phyloP scores from a whole-genome alignment of 305 asterid species.

The Fraxinus angustifolia region DNA sequence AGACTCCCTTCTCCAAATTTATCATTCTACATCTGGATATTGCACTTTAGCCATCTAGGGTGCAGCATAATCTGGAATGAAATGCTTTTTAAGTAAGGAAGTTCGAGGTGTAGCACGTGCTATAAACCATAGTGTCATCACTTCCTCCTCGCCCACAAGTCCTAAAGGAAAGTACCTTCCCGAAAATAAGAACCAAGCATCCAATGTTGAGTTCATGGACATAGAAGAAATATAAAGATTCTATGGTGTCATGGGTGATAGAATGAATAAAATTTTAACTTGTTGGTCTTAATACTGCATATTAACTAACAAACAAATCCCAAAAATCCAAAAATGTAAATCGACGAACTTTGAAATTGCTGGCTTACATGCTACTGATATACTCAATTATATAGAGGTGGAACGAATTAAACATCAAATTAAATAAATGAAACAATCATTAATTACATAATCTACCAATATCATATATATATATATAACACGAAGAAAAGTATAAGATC shows the following conservation, averaged over 20 bases:
- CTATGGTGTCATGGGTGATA: background rate
- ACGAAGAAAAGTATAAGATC: background rate
- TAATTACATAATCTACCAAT: background rate
- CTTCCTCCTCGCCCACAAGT: background rate
- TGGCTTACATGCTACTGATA: background rate
- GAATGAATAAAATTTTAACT: background rate
- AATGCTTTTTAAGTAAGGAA: background rate
- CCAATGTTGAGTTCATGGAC: background rate
- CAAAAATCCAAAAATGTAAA: background rate
- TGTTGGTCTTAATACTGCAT: background rate
- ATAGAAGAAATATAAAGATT: background rate
- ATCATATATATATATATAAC: background rate
- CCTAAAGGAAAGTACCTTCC: background rate
- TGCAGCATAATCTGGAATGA: background rate
- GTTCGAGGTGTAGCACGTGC: background rate
- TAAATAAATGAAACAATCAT: constrained; percentile 25
- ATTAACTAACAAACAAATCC: background rate
- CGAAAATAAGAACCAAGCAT: background rate
- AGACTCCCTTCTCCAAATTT: background rate
- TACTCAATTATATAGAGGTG: background rate
- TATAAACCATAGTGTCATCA: background rate
- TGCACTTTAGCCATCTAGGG: background rate
- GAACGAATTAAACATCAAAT: constrained; percentile 15
- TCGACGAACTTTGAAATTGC: background rate
- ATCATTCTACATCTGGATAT: background rate